Evolutionary conservation across 495 filamentous ascomycete genomes (phyloP), one percentile per base, ranked within the genome.

Genomic region (Penicillium fimorum): DNA sequence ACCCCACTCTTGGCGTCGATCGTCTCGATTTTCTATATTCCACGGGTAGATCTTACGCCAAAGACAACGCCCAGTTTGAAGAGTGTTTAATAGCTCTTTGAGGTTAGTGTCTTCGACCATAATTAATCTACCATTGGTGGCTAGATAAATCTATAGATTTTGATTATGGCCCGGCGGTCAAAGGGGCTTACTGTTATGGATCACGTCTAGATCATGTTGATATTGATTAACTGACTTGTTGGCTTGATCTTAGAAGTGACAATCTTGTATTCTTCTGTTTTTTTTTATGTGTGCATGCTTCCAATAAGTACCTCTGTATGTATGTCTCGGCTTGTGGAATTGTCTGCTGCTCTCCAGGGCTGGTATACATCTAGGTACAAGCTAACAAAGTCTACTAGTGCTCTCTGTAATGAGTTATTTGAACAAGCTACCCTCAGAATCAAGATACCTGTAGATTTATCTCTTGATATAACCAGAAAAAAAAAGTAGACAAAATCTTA

Each of bases 1-100:
- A 29, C 45, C 45, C 45, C 45, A 47, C 45, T 47, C 45, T 47
- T 47, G 45, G 45, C 45, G 45, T 32, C 30, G 27, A 32, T 47
- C 41, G 0, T n/a, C 27, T 47, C 22, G 43, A 32, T 47, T 13
- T 45, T 22, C 42, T 45, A 15, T 45, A 25, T 22, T 25, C 11
- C 22, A 25, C 24, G 43, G 24, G 24, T 15, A 46, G 24, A 46
- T 46, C 43, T 15, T n/a, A 8, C 35, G 35, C 5, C 15, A 15
- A 15, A n/a, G 33, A 37, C 33, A 37, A 37, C 33, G 13, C 15
- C 33, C 35, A 17, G 35, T 3, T 15, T 38, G 35, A 8, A 38
- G 35, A 37, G 5, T 15, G 0, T 17, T 9, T 17, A n/a, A 38
- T 17, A 15, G 3, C 7, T 17, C 3, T 5, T 38, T 38, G 35